A percentile compares a stretch with the other conserved stretches of the same genome.
These are phyloP conservation scores for Vicia sativa DNA, from an alignment of 306 rosid genomes.

Conservation along the genomic window DNA sequence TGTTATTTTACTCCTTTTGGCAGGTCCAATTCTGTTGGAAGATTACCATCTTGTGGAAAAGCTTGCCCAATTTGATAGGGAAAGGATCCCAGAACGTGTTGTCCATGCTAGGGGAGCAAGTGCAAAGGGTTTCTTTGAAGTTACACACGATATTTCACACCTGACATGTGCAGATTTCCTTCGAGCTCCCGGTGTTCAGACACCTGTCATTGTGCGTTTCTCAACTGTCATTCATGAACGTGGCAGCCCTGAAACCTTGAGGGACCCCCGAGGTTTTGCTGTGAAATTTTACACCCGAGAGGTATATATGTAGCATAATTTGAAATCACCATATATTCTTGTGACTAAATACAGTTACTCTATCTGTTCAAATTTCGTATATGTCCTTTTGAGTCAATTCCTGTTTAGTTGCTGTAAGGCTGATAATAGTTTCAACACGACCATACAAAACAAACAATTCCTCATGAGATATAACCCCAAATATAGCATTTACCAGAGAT, in stretches of 20 bases:
- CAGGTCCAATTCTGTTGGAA: conserved; percentile 95
- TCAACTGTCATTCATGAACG: conserved; percentile 97
- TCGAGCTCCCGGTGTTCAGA: conserved; percentile 94
- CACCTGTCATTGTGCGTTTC: conserved; percentile 91
- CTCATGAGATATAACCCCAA: no score
- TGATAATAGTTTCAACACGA: no score
- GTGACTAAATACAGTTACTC: neutral
- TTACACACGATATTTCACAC: conserved; percentile 83
- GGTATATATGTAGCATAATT: conserved; percentile 43
- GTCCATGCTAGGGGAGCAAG: conserved; percentile 99
- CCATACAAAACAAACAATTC: no score
- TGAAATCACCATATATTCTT: neutral
- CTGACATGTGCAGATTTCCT: conserved; percentile 95
- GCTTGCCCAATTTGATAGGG: conserved; percentile 86
- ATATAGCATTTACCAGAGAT: conserved; percentile 52
- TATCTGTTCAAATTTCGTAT: neutral
- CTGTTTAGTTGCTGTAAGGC: conserved; percentile 18
- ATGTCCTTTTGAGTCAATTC: neutral
- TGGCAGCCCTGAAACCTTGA: conserved; percentile 94
- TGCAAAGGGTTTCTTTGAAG: conserved; percentile 99
- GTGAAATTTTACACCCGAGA: conserved; percentile 91
- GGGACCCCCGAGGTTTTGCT: conserved; percentile 90
- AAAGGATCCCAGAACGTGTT: conserved; percentile 90
- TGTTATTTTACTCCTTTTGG: conserved; percentile 20
- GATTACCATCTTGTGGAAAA: conserved; percentile 96